Evolutionary conservation across 345 rosid species (phyloP), one percentile per base, ranked within the genome.

Genomic region (Brassica nigra): DNA sequence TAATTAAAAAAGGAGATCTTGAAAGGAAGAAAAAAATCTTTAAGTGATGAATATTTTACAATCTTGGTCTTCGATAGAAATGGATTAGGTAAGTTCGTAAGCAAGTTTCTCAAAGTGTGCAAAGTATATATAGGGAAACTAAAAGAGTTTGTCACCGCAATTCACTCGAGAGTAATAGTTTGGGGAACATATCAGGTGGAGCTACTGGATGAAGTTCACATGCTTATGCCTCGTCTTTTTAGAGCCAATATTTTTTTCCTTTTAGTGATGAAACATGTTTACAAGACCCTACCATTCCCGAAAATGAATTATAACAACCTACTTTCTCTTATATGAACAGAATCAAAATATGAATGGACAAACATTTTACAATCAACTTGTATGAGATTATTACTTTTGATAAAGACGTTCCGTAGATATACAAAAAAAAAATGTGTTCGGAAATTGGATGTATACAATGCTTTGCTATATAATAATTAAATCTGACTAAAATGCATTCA

Each of bases 61-160:
- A 3, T 58, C 9, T 74, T 28, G 20, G 27, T 55, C n/a, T 76
- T 73, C 8, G 62, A 52, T 34, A 65, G 83, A 52, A 74, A 55
- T 76, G 84, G 28, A 14, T 70, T 72, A 49, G 70, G 16, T 55
- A 37, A 61, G 58, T 20, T 42, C 65, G 63, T 63, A 52, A 75
- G 76, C 34, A 66, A 65, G 70, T 36, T 36, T 29, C 27, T 37
- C 9, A 62, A 66, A 67, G 66, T 74, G 70, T 71, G 62, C 58
- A 83, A 55, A 49, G 33, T 66, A 71, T 78, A 78, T 85, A 78
- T 78, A 83, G 78, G 15, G 57, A 59, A 12, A 52, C 4, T n/a
- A n/a, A 54, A 76, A 49, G 75, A 79, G 58, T 23, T 73, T 37
- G 59, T 77, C 73, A 75, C 61, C 15, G 30, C 37, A 47, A 47